phyloP scores from a whole-genome alignment of 1,284 basidiomycete genomes.

The Irpex sp. region DNA sequence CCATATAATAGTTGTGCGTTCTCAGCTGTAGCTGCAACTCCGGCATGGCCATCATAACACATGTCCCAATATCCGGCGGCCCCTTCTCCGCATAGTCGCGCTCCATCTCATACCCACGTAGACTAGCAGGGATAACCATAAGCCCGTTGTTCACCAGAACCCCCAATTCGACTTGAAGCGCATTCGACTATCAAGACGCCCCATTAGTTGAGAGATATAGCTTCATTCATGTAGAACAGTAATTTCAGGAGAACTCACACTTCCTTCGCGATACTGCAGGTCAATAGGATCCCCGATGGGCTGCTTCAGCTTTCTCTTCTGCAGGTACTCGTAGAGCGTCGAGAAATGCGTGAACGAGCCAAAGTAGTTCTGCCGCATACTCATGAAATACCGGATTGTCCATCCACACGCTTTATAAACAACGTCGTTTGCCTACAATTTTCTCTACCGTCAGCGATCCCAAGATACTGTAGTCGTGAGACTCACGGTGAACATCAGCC shows the following conservation, averaged over 20 bases:
- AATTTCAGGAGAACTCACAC: constrained; percentile 20
- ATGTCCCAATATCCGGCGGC: constrained; percentile 42
- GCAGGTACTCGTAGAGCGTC: constrained; percentile 79
- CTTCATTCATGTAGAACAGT: neutral
- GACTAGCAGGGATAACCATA: constrained; percentile 66
- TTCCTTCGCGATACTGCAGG: constrained; percentile 75
- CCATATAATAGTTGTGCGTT: constrained; percentile 84
- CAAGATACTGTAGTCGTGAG: neutral
- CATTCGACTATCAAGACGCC: constrained; percentile 54
- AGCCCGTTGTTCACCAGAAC: constrained; percentile 50
- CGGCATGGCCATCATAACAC: constrained; percentile 54
- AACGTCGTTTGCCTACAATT: constrained; percentile 41
- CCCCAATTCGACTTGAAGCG: constrained; percentile 69
- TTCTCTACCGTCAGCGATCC: neutral
- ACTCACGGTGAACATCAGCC: constrained; percentile 61
- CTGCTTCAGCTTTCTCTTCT: constrained; percentile 52
- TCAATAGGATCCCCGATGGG: constrained; percentile 76
- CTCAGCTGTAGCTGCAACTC: constrained; percentile 72
- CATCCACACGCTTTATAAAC: constrained; percentile 77
- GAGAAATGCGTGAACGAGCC: constrained; percentile 89
- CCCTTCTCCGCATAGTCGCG: constrained; percentile 15
- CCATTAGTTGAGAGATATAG: neutral
- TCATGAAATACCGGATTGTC: constrained; percentile 83
- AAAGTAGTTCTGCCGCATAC: constrained; percentile 86
- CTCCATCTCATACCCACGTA: constrained; percentile 61